Evolutionary conservation across 2,329 filamentous ascomycete species (phyloP), one percentile per base, ranked within the genome.

Genomic region (Aureobasidium uvarum): DNA sequence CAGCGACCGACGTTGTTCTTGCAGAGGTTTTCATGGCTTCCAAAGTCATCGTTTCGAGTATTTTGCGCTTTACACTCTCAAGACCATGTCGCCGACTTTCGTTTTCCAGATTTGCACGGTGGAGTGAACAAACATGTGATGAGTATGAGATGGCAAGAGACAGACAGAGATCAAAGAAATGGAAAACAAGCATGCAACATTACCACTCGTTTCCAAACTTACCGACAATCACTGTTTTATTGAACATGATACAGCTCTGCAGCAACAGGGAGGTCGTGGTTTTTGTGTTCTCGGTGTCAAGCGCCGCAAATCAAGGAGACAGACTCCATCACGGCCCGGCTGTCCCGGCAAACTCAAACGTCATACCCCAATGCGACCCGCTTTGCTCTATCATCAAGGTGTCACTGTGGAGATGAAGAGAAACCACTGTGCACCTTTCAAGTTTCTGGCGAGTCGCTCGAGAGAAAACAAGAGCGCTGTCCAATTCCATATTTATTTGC

Each of bases 291-390:
- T 28, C 28, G 2, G 20, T 5, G 31, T 31, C 48, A 38, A 36
- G 50, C 23, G 50, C 33, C 31, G 33, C 31, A 54, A 54, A 98
- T 28, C 71, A 72, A 58, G 75, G 73, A 28, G 71, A 72, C 33
- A 72, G 66, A 64, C n/a, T 55, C 11, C 36, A 16, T 33, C 14
- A 31, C 52, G 52, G 36, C 20, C 33, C 52, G 52, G 52, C 38
- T 38, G 52, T 28, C 3, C 36, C 52, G 52, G 52, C 20, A 55
- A 41, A 55, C 7, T 39, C 52, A n/a, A 55, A 28, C 52, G 52
- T 55, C 52, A 55, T 55, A 20, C 36, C 33, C 25, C 31, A 20
- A 28, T 38, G 14, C 5, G 48, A 52, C 18, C 50, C 50, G 31
- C 50, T 33, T 14, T 36, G 16, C 36, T 39, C 10, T 38, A 5